Conservation (phyloP, 768 basidiomycete species). For the Tylopilus balloui region DNA sequence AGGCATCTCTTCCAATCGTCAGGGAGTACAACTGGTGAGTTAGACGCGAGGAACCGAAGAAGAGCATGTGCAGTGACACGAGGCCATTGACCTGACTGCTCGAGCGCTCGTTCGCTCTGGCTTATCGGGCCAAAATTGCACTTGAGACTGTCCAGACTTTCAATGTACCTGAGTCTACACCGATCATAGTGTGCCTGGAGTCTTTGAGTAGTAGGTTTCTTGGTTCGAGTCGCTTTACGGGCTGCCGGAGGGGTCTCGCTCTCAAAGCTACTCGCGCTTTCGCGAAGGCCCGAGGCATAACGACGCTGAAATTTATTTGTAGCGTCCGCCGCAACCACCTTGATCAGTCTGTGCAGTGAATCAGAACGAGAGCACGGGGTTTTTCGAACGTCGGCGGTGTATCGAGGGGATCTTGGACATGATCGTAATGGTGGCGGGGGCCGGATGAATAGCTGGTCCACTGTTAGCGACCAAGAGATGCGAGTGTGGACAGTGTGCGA, state of each 20-base stretch:
- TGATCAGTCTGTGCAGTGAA: slow-evolving; percentile 7
- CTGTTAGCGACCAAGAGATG: not conserved
- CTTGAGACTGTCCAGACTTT: not conserved
- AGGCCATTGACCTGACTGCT: slow-evolving; percentile 35
- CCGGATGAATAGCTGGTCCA: slow-evolving; percentile 7
- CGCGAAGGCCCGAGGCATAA: slow-evolving; percentile 6
- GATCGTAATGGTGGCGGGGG: not conserved
- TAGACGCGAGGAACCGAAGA: slow-evolving; percentile 29
- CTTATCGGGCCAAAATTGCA: slow-evolving; percentile 14
- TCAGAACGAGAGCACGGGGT: not conserved
- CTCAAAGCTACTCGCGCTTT: slow-evolving; percentile 9
- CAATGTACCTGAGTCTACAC: slow-evolving; percentile 5
- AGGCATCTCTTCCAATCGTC: slow-evolving; percentile 32
- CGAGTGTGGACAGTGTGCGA: not conserved
- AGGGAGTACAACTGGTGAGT: slow-evolving; percentile 13
- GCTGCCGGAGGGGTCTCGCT: not conserved
- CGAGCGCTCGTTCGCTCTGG: slow-evolving; percentile 15
- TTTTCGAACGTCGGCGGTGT: not conserved
- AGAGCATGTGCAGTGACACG: slow-evolving; percentile 30
- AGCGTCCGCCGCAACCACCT: not conserved
- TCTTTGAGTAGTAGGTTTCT: not conserved
- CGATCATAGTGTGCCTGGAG: slow-evolving; percentile 11
- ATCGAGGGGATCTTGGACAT: not conserved
- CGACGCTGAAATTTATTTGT: slow-evolving; percentile 10
- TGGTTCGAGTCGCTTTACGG: not conserved